Evolutionary conservation across 2,329 filamentous ascomycete species (phyloP).

Genomic region (Teratosphaeriaceae sp.): DNA sequence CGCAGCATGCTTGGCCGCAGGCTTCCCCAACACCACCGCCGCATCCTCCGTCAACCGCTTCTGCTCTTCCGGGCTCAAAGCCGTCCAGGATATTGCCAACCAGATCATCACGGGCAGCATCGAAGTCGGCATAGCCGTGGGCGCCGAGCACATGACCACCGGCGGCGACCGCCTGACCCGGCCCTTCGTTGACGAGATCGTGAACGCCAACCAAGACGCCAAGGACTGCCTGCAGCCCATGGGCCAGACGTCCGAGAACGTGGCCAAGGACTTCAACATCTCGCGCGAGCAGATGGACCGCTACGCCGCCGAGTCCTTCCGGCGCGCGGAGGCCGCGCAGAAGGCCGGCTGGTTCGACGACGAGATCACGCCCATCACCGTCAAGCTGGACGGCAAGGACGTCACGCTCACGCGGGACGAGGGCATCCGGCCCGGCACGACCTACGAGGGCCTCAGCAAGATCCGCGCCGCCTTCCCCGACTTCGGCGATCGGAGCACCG

Average conservation of each 20-base stretch:
- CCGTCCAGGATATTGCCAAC: conserved; percentile 89
- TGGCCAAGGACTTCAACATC: conserved; percentile 84
- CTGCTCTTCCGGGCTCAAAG: conserved; percentile 94
- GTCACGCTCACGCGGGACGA: conserved; percentile 81
- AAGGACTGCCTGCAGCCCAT: conserved; percentile 88
- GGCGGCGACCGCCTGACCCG: conserved; percentile 63
- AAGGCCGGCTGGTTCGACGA: conserved; percentile 88
- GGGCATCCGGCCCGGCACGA: conserved; percentile 85
- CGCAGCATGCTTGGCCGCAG: conserved; percentile 80
- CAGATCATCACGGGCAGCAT: conserved; percentile 75
- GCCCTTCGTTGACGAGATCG: conserved; percentile 72
- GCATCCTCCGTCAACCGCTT: conserved; percentile 87
- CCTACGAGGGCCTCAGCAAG: conserved; percentile 72
- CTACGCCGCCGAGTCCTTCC: conserved; percentile 82
- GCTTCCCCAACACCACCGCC: conserved; percentile 83
- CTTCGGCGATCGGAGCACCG: conserved; percentile 79
- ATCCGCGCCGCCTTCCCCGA: conserved; percentile 85
- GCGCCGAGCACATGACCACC: conserved; percentile 80
- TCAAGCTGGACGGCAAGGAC: conserved; percentile 66
- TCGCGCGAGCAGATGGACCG: conserved; percentile 72
- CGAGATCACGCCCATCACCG: conserved; percentile 85
- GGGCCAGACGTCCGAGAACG: conserved; percentile 97
- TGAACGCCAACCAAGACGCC: conserved; percentile 65
- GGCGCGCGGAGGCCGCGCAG: conserved; percentile 80
- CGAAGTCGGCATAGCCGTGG: conserved; percentile 78